Evolutionary conservation across 257 asterid species (phyloP), one percentile per base, ranked within the genome.

Genomic region (Gynochthodes officinalis): DNA sequence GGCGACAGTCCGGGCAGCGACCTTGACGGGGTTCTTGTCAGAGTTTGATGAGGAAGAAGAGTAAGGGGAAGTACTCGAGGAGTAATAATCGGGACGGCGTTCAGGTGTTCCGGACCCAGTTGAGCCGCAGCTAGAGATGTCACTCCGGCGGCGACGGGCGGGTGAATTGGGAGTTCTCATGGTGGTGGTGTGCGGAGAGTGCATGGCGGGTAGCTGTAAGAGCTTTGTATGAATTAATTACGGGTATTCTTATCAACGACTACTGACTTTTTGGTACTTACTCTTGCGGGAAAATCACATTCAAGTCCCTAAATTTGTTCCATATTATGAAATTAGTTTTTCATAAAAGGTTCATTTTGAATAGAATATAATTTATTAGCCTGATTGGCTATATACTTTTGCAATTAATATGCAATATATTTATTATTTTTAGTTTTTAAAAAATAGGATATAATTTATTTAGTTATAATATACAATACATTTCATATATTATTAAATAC

Each of bases 1-100:
- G 25, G 85, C 82, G 72, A 93, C 44, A 19, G 88, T 80, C 59
- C 87, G 86, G 54, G 84, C 89, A 52, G 84, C 88, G 82, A 57
- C 52, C 75, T 61, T 75, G 77, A 80, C 79, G 30, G 79, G 70
- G 46, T 77, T 81, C 49, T 48, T 59, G 33, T 84, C 50, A 63
- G 84, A 49, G 70, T 82, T 79, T 52, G 95, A 39, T 7, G 68
- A 52, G 73, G 95, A 81, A 12, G 89, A 48, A 25, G 82, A 67
- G 73, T 73, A 67, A 73, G 92, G 75, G 10, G 89, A 73, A 70
- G 75, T 79, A 25, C 68, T 63, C 30, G 68, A 39, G 32, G 77
- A 76, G 21, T 88, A 87, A 72, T 55, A 55, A 28, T 82, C 70
- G 25, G 64, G 12, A 19, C 75, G 15, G 40, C 71, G 83, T 21